Evolutionary conservation across 139 green algal species (phyloP), one percentile per base, ranked within the genome.

Genomic region (Chlorella sp.): DNA sequence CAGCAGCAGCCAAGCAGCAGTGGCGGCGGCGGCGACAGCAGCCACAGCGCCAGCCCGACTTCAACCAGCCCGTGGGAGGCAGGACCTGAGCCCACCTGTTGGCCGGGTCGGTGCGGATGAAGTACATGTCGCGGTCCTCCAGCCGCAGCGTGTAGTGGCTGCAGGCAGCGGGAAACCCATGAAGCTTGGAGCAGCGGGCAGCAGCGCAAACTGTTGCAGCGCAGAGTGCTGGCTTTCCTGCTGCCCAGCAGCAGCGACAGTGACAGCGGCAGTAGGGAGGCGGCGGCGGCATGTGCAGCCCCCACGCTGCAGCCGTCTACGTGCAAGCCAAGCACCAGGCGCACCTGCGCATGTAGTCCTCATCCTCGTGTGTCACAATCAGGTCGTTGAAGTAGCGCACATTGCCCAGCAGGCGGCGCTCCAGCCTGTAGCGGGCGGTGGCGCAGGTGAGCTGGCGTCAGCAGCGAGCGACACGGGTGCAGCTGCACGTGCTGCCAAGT

Each of bases 41-140:
- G n/a, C n/a, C n/a, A n/a, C n/a, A n/a, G n/a, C n/a, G n/a, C n/a
- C n/a, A n/a, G n/a, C n/a, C n/a, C n/a, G n/a, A n/a, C n/a, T n/a
- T n/a, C n/a, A n/a, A n/a, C n/a, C n/a, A n/a, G n/a, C n/a, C n/a
- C n/a, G n/a, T n/a, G n/a, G n/a, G n/a, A n/a, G n/a, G n/a, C n/a
- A n/a, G n/a, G n/a, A n/a, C n/a, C n/a, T n/a, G n/a, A n/a, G 46
- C 76, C 0, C 43, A 86, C 81, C 70, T 87, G 41, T 82, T 40
- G 38, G 90, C 41, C 0, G 83, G 73, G 84, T 95, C 93, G 19
- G 88, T 93, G 56, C 91, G 90, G 32, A 95, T 86, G 80, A 95
- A 95, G 88, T 95, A 95, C 92, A 95, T 95, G 86, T 95, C 93
- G 9, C 80, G 46, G 69, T 92, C 87, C 72, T 84, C 79, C 28